A percentile compares a stretch with the other conserved stretches of the same genome.
phyloP scores from a whole-genome alignment of 495 filamentous ascomycete genomes.

The Pseudoneurospora amorphoporcata region DNA sequence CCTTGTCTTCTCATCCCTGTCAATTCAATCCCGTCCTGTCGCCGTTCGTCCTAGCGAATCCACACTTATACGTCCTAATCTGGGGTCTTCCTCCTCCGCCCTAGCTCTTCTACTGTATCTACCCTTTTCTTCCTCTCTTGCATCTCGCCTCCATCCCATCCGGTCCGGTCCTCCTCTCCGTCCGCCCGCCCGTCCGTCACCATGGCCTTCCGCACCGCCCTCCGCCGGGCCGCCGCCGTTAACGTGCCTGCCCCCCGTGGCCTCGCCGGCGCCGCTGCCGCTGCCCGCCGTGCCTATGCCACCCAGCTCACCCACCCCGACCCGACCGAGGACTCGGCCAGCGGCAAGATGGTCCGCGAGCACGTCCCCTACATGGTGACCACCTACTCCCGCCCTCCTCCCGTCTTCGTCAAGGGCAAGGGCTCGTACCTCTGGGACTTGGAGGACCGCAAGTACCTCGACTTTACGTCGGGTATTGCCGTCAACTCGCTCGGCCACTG shows the following conservation, averaged over 20 bases:
- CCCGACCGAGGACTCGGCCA: constrained; percentile 65
- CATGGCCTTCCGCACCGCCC: constrained; percentile 22
- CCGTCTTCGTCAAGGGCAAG: constrained; percentile 76
- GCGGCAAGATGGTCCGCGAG: constrained; percentile 59
- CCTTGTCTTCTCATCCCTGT: neutral
- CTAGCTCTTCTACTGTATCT: neutral
- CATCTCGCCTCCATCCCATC: neutral
- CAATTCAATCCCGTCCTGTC: neutral
- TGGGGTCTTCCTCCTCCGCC: neutral
- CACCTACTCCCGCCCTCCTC: constrained; percentile 85
- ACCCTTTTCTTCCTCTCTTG: neutral
- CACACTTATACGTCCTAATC: neutral
- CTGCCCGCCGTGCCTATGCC: constrained; percentile 10
- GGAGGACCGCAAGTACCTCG: constrained; percentile 79
- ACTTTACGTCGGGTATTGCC: constrained; percentile 92
- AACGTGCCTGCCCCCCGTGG: constrained; percentile 14
- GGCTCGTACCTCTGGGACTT: constrained; percentile 85
- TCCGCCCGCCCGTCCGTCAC: neutral
- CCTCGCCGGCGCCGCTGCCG: constrained; percentile 13
- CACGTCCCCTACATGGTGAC: constrained; percentile 82
- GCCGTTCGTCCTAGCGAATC: neutral
- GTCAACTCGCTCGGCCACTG: constrained; percentile 89
- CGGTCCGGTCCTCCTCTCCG: neutral
- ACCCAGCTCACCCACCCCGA: constrained; percentile 53
- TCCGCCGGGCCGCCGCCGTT: constrained; percentile 17